A percentile compares a stretch with the other conserved stretches of the same genome.
Evolutionary conservation across 2,329 filamentous ascomycete species (phyloP).

Genomic region (Clonostachys byssicola): DNA sequence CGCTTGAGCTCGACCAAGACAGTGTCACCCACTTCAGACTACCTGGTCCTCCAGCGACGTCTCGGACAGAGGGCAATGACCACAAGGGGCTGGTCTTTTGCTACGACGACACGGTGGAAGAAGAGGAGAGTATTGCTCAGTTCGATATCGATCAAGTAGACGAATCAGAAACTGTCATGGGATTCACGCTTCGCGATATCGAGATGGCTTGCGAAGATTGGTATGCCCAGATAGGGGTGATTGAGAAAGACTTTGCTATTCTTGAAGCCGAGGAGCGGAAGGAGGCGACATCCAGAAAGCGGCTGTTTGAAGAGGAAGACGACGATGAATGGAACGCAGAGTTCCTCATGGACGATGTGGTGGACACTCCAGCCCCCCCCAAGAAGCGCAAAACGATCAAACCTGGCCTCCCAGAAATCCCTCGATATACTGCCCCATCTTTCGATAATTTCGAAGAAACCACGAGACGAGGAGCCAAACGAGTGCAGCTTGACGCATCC

Average conservation of each 20-base stretch:
- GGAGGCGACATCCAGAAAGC: not conserved
- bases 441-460: constrained; percentile 78
- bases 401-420: constrained; percentile 53
- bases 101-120: constrained; percentile 26
- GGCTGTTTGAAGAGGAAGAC: constrained; percentile 18
- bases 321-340: constrained; percentile 63
- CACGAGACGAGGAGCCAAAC: constrained; percentile 70
- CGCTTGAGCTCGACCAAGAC: constrained; percentile 79
- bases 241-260: constrained; percentile 29
- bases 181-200: constrained; percentile 75
- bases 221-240: constrained; percentile 58
- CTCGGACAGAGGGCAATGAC: constrained; percentile 34
- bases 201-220: constrained; percentile 85
- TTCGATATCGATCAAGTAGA: constrained; percentile 47
- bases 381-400: constrained; percentile 67
- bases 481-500: constrained; percentile 79
- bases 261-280: constrained; percentile 17
- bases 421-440: constrained; percentile 60
- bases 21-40: constrained; percentile 83
- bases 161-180: constrained; percentile 64
- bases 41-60: constrained; percentile 50
- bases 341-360: constrained; percentile 40
- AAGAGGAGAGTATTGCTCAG: constrained; percentile 28
- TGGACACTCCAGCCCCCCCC: constrained; percentile 37
- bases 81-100: constrained; percentile 42